Evolutionary conservation across 2,329 filamentous ascomycete species (phyloP).

Genomic region (Phaeoacremonium minimum): DNA sequence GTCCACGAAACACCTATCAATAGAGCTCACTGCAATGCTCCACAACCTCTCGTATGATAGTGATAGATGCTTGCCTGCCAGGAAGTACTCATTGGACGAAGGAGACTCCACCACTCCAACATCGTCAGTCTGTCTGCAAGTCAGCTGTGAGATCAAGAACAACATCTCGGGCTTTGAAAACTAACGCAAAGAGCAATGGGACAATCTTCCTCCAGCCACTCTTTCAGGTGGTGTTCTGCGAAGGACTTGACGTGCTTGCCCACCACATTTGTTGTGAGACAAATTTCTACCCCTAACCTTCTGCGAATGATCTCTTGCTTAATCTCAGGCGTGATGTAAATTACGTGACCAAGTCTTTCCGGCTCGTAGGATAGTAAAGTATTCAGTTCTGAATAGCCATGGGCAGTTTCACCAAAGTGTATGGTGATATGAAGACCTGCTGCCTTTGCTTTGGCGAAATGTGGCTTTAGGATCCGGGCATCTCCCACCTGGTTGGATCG

Average conservation of each 20-base stretch:
- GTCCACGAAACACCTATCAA: background rate
- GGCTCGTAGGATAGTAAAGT: background rate
- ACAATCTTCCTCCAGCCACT: background rate
- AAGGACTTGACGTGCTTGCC: background rate
- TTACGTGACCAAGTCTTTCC: background rate
- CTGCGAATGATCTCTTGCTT: background rate
- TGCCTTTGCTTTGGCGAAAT: background rate
- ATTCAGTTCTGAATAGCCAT: background rate
- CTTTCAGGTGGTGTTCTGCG: background rate
- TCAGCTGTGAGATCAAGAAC: background rate
- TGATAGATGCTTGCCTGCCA: background rate
- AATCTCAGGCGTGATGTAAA: background rate
- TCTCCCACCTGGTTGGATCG: background rate
- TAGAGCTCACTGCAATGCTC: background rate
- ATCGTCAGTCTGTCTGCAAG: background rate
- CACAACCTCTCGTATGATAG: background rate
- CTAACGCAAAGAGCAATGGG: background rate
- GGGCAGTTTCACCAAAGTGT: background rate
- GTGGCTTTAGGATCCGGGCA: background rate
- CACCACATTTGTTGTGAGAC: background rate
- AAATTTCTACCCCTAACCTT: background rate
- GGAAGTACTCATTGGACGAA: background rate
- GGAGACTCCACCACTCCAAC: background rate
- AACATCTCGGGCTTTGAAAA: too few species aligned
- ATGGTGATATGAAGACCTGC: background rate